Base-by-base conservation (phyloP, 2,329 filamentous ascomycete genomes). In the Chaetomiaceae sp. region DNA sequence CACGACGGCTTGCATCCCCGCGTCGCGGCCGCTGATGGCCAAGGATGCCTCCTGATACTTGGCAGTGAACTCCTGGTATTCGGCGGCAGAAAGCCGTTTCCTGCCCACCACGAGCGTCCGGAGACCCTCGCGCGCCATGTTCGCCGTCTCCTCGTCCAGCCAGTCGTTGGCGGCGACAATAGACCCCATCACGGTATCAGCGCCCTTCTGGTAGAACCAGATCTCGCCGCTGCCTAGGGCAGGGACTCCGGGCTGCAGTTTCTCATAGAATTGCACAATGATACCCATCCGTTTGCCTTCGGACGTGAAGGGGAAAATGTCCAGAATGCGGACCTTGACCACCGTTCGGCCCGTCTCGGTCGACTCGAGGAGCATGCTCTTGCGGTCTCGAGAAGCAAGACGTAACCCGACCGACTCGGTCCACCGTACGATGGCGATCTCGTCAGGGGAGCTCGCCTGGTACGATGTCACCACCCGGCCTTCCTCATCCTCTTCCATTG, bases 281-380 rank as follows among this genome's bases (percentile, higher is more conserved):
- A 99, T 92, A 9, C 95, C 93, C 93, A 99, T 99, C 46, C 93
- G 83, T 70, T 99, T 99, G 59, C 92, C 92, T 58, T 97, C 93
- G 0, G 91, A 96, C 0, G 93, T 99, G 66, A 99, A 99, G 0
- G 95, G 95, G 62, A 99, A 99, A 2, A 97, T 83, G 39, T 97
- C 92, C 4, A 97, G 76, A 43, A 99, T 95, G 49, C 85, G 83
- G 21, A 95, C 92, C 20, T 85, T 85, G 21, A 99, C 89, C 3
- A 93, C 86, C 0, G 81, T 73, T 44, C 85, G 80, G 17, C 86
- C 84, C 3, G 82, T 87, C 48, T 86, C 82, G 1, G 86, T 82
- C 4, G 85, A 92, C 63, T 91, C 85, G 3, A 99, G 77, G 3
- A 83, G 76, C 75, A 99, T 96, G 38, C 79, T 83, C 66, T 87